Evolutionary conservation across 495 filamentous ascomycete species (phyloP).

Genomic region (Pseudoneurospora amorphoporcata): DNA sequence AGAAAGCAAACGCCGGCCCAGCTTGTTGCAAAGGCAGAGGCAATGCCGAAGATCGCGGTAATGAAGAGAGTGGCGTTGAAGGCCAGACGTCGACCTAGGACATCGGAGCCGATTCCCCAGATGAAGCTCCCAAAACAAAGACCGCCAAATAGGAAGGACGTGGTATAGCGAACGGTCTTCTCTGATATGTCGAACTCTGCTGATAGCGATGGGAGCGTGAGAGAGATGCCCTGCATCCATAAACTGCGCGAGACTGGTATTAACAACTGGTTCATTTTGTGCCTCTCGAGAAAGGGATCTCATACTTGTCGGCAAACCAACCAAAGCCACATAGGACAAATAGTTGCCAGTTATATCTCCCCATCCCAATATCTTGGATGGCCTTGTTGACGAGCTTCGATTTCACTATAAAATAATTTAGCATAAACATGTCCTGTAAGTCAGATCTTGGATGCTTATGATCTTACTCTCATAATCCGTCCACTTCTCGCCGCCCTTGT

Average conservation of each 20-base stretch:
- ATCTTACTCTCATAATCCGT: conserved; percentile 41
- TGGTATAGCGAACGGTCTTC: conserved; percentile 43
- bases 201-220: conserved; percentile 61
- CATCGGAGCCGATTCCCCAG: conserved; percentile 72
- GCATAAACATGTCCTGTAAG: not conserved
- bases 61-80: conserved; percentile 70
- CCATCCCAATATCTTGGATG: conserved; percentile 82
- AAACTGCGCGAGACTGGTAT: conserved; percentile 19
- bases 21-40: conserved; percentile 55
- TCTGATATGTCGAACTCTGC: conserved; percentile 53
- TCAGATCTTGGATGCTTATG: not conserved
- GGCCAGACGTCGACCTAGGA: conserved; percentile 59
- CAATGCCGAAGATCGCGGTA: conserved; percentile 60
- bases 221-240: conserved; percentile 56
- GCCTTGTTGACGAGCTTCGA: conserved; percentile 59
- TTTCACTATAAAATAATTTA: conserved; percentile 34
- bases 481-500: conserved; percentile 27
- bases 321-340: conserved; percentile 78
- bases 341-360: conserved; percentile 74
- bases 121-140: conserved; percentile 64
- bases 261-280: not conserved
- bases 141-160: conserved; percentile 43
- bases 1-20: conserved; percentile 54
- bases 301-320: conserved; percentile 52
- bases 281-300: not conserved